phyloP scores from a whole-genome alignment of 108 stramenopile species.

The Asterionellopsis glacialis region DNA sequence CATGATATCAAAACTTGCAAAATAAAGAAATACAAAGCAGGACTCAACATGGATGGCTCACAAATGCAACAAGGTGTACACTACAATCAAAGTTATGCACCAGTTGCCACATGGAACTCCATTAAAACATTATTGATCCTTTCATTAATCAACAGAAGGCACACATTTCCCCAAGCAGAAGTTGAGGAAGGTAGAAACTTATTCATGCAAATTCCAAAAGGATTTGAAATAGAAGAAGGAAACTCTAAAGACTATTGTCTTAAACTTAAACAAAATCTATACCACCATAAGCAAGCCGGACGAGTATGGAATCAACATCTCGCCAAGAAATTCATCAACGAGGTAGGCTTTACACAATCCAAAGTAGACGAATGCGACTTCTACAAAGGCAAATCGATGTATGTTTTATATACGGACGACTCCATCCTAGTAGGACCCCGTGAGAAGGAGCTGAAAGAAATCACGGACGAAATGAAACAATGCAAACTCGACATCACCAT shows the following conservation, averaged over 20 bases:
- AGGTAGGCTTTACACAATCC: too few species aligned
- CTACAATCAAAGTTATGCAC: slow-evolving; percentile 39
- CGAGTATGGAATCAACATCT: slow-evolving; percentile 23
- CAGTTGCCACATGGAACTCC: slow-evolving; percentile 40
- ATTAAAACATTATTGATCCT: slow-evolving; percentile 30
- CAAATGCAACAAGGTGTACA: slow-evolving; percentile 17
- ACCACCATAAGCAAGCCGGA: slow-evolving; percentile 27
- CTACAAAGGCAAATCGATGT: too few species aligned
- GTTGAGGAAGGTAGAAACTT: slow-evolving; percentile 17
- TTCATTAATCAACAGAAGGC: slow-evolving; percentile 14
- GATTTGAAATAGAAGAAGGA: slow-evolving; percentile 12
- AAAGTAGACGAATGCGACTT: too few species aligned
- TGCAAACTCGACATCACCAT: slow-evolving; percentile 29
- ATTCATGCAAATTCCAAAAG: slow-evolving; percentile 34
- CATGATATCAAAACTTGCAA: background rate
- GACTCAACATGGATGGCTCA: slow-evolving; percentile 27
- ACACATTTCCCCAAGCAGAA: slow-evolving; percentile 30
- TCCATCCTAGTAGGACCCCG: too few species aligned
- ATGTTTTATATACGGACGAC: too few species aligned
- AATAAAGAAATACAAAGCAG: slow-evolving; percentile 15
- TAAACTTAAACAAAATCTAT: slow-evolving; percentile 20
- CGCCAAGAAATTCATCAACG: too few species aligned
- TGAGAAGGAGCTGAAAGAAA: too few species aligned
- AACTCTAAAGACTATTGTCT: slow-evolving; percentile 17
- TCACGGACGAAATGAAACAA: slow-evolving; percentile 39